Percentiles rank a stretch among this genome's conserved stretches.
Evolutionary conservation across 345 rosid genomes (phyloP).

Genomic region (Garcia nutans): DNA sequence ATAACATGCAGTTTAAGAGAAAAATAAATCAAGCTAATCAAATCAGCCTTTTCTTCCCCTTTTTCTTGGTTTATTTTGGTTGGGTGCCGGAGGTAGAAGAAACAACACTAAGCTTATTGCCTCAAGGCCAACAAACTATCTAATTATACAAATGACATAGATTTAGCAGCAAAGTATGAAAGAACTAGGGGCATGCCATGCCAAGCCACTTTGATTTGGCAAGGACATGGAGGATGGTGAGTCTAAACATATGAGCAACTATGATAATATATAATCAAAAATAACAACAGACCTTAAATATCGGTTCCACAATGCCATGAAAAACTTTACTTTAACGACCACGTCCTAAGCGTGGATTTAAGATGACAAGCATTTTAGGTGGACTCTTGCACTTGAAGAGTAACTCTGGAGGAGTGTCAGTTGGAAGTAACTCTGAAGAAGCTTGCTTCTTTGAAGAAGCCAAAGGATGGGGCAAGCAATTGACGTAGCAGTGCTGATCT

Average conservation of each 20-base stretch:
- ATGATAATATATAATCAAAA: conserved; percentile 1
- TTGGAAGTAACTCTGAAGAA: conserved; percentile 72
- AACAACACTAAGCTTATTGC: neutral
- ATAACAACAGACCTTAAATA: conserved; percentile 66
- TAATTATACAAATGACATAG: neutral
- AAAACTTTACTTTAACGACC: conserved; percentile 94
- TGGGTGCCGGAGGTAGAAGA: neutral
- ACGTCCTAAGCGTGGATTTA: conserved; percentile 90
- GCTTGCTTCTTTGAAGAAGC: conserved; percentile 87
- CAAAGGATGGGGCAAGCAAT: conserved; percentile 90
- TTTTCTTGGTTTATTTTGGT: neutral
- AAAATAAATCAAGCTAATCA: neutral
- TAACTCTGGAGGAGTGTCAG: conserved; percentile 86
- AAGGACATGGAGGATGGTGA: neutral
- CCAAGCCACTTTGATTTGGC: neutral
- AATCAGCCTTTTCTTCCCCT: neutral
- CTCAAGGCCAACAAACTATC: neutral
- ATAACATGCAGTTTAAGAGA: neutral
- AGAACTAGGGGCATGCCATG: neutral
- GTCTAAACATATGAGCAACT: neutral
- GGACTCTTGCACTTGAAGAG: conserved; percentile 88
- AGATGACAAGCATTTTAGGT: conserved; percentile 90
- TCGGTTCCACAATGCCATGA: conserved; percentile 79
- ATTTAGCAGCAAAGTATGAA: neutral
- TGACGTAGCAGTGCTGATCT: conserved; percentile 87